Conservation (phyloP, 2,329 filamentous ascomycete genomes). For the Graphilbum fragrans region DNA sequence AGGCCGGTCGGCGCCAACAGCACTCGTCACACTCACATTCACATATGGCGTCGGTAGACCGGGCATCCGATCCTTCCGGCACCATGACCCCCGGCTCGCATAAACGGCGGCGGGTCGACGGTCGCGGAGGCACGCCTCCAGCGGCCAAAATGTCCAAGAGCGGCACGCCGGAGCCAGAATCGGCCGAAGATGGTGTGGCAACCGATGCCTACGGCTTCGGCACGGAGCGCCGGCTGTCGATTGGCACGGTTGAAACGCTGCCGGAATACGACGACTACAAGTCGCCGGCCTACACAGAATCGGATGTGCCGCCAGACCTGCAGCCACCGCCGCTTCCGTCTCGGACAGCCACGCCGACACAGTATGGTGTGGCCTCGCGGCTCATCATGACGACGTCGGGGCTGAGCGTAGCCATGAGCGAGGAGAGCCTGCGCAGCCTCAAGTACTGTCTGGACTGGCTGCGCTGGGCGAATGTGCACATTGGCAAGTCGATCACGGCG, state of each 20-base stretch:
- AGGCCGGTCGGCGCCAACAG: conserved; percentile 40
- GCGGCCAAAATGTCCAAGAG: background rate
- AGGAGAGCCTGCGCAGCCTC: conserved; percentile 72
- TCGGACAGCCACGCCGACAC: conserved; percentile 15
- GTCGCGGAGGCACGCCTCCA: background rate
- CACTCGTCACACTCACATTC: conserved; percentile 33
- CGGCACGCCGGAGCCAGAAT: background rate
- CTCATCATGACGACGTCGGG: conserved; percentile 86
- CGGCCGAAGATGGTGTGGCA: background rate
- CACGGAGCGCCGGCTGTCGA: conserved; percentile 43
- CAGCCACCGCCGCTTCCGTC: conserved; percentile 3
- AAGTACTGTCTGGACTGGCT: conserved; percentile 77
- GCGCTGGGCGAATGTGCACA: conserved; percentile 68
- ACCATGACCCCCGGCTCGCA: conserved; percentile 23
- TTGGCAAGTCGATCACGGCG: conserved; percentile 62
- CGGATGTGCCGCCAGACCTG: conserved; percentile 18
- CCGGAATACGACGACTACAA: conserved; percentile 74
- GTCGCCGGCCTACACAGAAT: conserved; percentile 63
- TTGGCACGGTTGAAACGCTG: conserved; percentile 60
- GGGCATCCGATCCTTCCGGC: too few species aligned
- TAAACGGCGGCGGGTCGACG: conserved; percentile 34
- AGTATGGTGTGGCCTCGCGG: conserved; percentile 34
- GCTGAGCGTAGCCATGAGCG: conserved; percentile 80
- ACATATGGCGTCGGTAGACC: too few species aligned
- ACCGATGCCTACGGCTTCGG: conserved; percentile 10